Base-by-base conservation (phyloP, 371 early-diverging fungal species). In the Mortierella sp. region DNA sequence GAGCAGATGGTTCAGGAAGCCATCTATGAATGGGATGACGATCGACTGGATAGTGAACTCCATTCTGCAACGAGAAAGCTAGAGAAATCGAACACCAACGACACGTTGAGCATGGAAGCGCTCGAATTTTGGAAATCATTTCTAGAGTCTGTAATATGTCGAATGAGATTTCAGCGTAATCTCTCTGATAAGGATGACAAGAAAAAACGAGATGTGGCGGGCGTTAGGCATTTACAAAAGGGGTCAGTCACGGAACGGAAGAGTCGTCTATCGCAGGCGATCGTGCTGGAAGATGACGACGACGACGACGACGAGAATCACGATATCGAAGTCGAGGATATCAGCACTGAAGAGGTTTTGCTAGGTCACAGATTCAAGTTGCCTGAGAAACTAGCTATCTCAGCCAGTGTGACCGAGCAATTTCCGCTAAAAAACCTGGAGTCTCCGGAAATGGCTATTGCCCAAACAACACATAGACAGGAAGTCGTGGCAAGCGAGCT, bases 1-100 rank as follows among this genome's bases (percentile, higher is more conserved):
- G 81, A 85, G 30, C 57, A 58, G 7, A 58, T 85, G n/a, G 43
- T 87, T 10, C 67, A 58, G 34, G 73, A 70, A 34, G 82, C 82
- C 0, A 74, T 89, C 18, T 81, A 78, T 51, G 82, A 82, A 10
- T 64, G 78, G 54, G 70, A 80, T 23, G 43, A 78, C 0, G 70
- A 79, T 0, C 76, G 63, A 3, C 16, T 87, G 3, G 54, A 58
- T 38, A 39, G 26, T 0, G 61, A 81, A 16, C 49, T 80, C 4
- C 65, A 61, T 16, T 79, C 80, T 0, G 73, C 83, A 0, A 55
- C 71, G 24, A 83, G 82, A 31, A 73, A 78, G 28, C 69, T 71
- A 42, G 86, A 84, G 18, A 89, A 88, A 60, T 72, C 83, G 16
- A 85, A 60, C 14, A 82, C 68, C 46, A 67, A 76, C 16, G 83